Conservation (phyloP, 352 stramenopile species). For the Phytophthora pisi region DNA sequence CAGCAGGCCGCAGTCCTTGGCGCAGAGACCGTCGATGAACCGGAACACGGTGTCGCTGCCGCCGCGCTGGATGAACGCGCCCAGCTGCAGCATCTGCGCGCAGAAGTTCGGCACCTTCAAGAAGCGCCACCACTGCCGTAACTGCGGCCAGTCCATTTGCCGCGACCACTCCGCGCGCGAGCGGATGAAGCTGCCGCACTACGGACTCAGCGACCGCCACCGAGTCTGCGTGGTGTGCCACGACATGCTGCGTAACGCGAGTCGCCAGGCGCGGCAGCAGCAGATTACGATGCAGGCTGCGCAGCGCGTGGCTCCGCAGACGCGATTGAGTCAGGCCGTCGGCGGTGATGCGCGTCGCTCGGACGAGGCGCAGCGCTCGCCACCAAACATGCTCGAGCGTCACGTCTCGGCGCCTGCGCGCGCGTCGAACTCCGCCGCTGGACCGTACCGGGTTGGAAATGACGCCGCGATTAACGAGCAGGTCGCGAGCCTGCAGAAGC, state of each 20-base stretch:
- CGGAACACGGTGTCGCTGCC: conserved; percentile 65
- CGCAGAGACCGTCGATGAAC: conserved; percentile 39
- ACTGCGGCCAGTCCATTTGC: conserved; percentile 88
- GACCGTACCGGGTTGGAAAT: conserved; percentile 17
- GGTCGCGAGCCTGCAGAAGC: conserved; percentile 84
- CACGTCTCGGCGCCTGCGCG: conserved; percentile 77
- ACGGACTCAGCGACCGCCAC: conserved; percentile 77
- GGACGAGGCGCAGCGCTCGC: conserved; percentile 52
- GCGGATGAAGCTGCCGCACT: conserved; percentile 82
- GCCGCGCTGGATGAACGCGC: conserved; percentile 83
- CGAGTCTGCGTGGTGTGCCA: conserved; percentile 86
- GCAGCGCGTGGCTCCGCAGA: conserved; percentile 29
- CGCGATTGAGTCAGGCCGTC: conserved; percentile 28
- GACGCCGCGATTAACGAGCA: conserved; percentile 77
- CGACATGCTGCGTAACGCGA: conserved; percentile 68
- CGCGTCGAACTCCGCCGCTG: conserved; percentile 31
- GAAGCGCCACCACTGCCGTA: conserved; percentile 89
- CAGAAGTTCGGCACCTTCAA: conserved; percentile 82
- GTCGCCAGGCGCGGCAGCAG: conserved; percentile 40
- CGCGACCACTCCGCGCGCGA: conserved; percentile 84
- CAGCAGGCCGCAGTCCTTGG: conserved; percentile 46
- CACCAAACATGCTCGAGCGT: conserved; percentile 60
- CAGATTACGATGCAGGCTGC: conserved; percentile 36
- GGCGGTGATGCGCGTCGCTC: conserved; percentile 52
- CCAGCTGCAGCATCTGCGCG: conserved; percentile 86